Evolutionary conservation across 768 basidiomycete species (phyloP), one percentile per base, ranked within the genome.

Genomic region (Boletus sp.): DNA sequence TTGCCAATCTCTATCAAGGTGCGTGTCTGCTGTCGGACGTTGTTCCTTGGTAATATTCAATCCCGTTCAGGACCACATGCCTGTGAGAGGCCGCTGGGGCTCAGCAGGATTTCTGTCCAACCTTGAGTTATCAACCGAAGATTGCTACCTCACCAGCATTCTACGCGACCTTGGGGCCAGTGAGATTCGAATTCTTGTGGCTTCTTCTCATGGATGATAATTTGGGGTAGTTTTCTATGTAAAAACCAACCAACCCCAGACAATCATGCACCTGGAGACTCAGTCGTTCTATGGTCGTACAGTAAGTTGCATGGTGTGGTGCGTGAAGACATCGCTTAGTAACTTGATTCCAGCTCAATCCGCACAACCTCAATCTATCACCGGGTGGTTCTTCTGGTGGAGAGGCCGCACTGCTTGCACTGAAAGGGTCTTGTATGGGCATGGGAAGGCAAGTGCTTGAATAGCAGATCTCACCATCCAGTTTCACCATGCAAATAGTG

Each of bases 381-480:
- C 65, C 75, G 1, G 82, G 83, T 12, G 83, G 83, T n/a, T 81
- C 80, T 10, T 78, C 77, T 2, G 82, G 82, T 7, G 82, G 82
- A 33, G 82, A 81, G 64, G 72, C 74, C 5, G 79, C 82, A 0
- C 61, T 83, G 1, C 51, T 83, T 2, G 79, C 79, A 5, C 58
- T 82, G 52, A 75, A 74, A 36, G 80, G 80, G 33, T 72, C 75
- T 20, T 75, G 76, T 30, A 58, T 82, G 30, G 78, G 81, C 7
- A 66, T 80, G 28, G 78, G 80, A 30, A 77, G 75, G 69, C 47
- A 39, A 60, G 67, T 60, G 30, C 0, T 5, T 68, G 69, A 54
- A 64, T 28, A 28, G 35, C 5, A 47, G 7, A 30, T 41, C 45
- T 42, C 30, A 3, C 5, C 5, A 29, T 29, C 54, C 12, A 8